A percentile compares a stretch with the other conserved stretches of the same genome.
Conservation (phyloP, 2,329 filamentous ascomycete species). For the Cladosporium sp. region DNA sequence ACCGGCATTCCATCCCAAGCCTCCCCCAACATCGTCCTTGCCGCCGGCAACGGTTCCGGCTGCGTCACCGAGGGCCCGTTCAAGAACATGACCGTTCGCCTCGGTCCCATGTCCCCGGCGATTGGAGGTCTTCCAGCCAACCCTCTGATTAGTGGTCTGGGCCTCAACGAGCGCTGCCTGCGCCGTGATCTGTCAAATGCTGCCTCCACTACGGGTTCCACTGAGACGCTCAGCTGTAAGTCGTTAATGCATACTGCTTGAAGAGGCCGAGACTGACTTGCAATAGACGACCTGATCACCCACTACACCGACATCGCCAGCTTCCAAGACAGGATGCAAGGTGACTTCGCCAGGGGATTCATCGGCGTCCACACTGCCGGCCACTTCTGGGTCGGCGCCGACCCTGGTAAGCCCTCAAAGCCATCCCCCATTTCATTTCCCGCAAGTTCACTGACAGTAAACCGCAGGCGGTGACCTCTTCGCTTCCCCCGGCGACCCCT, state of each 20-base stretch:
- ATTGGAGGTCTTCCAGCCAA: constrained; percentile 29
- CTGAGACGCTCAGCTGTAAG: constrained; percentile 17
- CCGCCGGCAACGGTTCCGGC: constrained; percentile 49
- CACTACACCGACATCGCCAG: constrained; percentile 16
- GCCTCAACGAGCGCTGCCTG: constrained; percentile 34
- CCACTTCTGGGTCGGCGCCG: constrained; percentile 44
- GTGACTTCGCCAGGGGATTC: constrained; percentile 15
- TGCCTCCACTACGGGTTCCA: constrained; percentile 13
- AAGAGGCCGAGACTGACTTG: not conserved
- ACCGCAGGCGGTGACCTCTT: constrained; percentile 40
- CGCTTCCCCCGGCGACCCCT: constrained; percentile 42
- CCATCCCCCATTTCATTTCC: constrained; percentile 18
- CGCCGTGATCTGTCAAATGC: constrained; percentile 33
- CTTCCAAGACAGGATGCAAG: constrained; percentile 28
- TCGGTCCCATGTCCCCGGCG: constrained; percentile 46
- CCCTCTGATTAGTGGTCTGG: constrained; percentile 27
- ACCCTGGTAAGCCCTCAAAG: constrained; percentile 26
- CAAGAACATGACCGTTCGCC: constrained; percentile 41
- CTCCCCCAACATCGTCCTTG: constrained; percentile 31
- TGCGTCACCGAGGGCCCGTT: constrained; percentile 51
- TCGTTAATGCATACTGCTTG: not conserved
- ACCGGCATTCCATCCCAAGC: constrained; percentile 27
- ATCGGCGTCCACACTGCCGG: constrained; percentile 42
- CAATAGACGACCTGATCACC: constrained; percentile 17
- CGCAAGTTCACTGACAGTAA: constrained; percentile 12